These are phyloP conservation scores for Fusarium devonianum DNA, from an alignment of 2,329 filamentous ascomycete genomes.

Conservation along the genomic window DNA sequence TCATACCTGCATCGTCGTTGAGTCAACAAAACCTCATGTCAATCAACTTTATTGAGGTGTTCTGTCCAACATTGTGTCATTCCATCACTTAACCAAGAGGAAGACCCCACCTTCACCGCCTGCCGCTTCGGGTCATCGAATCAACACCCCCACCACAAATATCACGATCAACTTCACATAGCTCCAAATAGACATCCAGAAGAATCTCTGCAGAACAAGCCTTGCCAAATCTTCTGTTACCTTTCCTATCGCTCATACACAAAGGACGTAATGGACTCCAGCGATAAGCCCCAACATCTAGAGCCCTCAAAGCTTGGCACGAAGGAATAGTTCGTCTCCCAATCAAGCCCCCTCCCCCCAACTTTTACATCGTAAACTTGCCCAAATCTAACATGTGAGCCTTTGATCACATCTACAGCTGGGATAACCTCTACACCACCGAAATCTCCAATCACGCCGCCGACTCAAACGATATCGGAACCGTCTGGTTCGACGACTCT, in stretches of 20 bases:
- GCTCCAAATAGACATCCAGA: slow-evolving; percentile 19
- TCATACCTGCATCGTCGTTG: too few species aligned
- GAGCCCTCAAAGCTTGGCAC: slow-evolving; percentile 83
- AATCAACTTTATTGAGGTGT: too few species aligned
- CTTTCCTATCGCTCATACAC: background rate
- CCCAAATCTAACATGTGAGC: slow-evolving; percentile 16
- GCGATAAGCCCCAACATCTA: slow-evolving; percentile 66
- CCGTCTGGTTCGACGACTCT: slow-evolving; percentile 96
- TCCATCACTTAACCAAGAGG: too few species aligned
- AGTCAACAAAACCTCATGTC: too few species aligned
- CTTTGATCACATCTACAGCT: slow-evolving; percentile 56
- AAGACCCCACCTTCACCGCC: slow-evolving; percentile 36
- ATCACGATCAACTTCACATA: slow-evolving; percentile 6
- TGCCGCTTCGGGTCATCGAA: slow-evolving; percentile 27
- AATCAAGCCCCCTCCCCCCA: slow-evolving; percentile 29
- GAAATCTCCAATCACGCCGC: slow-evolving; percentile 75
- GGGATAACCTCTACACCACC: slow-evolving; percentile 75
- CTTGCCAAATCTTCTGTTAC: background rate
- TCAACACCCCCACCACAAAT: slow-evolving; percentile 35
- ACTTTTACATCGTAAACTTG: slow-evolving; percentile 4
- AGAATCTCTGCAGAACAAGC: background rate
- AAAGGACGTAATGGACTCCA: slow-evolving; percentile 27
- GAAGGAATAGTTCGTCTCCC: slow-evolving; percentile 77
- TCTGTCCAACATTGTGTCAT: too few species aligned
- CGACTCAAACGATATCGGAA: slow-evolving; percentile 81